Conservation (phyloP, 225 moss, liverwort and hornwort species). For the Climacium dendroides region DNA sequence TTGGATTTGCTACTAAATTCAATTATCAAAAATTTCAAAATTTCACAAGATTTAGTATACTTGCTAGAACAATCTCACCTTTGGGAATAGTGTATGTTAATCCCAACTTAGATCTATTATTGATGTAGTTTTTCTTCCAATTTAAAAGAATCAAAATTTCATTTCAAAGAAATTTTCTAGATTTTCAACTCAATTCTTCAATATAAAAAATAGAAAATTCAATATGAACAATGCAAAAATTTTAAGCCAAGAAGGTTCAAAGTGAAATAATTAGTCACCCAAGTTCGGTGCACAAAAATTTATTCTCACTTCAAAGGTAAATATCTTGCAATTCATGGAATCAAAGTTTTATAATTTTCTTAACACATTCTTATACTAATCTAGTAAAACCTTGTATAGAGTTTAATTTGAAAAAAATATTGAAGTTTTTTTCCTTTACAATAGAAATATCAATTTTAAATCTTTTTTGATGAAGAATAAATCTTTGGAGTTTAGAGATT, state of each 20-base stretch:
- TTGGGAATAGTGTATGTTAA: not conserved
- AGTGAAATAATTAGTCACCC: not conserved
- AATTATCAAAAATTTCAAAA: not conserved
- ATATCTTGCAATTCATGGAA: accelerated
- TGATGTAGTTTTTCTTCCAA: not conserved
- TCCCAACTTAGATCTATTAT: not conserved
- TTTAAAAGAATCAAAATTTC: no score
- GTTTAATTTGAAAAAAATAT: no score
- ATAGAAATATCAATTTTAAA: not conserved
- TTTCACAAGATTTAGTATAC: not conserved
- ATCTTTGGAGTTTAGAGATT: not conserved
- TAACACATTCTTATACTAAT: not conserved
- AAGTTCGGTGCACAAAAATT: not conserved
- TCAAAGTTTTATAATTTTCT: not conserved
- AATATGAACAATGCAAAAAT: no score
- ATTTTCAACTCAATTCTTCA: not conserved
- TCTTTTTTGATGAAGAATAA: not conserved
- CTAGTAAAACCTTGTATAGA: not conserved
- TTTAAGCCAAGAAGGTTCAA: not conserved
- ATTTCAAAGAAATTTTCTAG: no score
- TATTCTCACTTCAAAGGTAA: not conserved
- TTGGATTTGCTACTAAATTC: not conserved
- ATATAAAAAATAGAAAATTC: accelerated
- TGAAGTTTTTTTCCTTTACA: not conserved
- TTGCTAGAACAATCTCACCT: accelerated